phyloP scores from a whole-genome alignment of 495 filamentous ascomycete species.

The Annulohypoxylon moriforme region DNA sequence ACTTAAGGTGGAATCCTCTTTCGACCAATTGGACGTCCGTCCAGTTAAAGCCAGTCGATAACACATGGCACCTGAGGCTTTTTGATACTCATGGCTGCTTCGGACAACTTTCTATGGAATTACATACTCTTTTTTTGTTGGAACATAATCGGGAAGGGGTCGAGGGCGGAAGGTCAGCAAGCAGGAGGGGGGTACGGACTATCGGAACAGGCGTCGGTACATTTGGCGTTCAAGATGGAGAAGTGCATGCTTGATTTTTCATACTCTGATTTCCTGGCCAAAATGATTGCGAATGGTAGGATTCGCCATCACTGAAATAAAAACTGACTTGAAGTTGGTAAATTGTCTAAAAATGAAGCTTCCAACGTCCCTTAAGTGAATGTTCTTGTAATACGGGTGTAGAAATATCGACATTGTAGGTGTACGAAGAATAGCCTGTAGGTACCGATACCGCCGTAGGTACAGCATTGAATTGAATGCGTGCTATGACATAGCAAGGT shows the following conservation, averaged over 20 bases:
- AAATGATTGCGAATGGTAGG: not conserved
- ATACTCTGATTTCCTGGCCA: slow-evolving; percentile 20
- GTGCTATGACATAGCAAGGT: slow-evolving; percentile 20
- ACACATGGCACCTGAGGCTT: slow-evolving; percentile 16
- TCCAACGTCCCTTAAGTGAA: slow-evolving; percentile 2
- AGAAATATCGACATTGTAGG: no score
- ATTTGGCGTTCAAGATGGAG: slow-evolving; percentile 39
- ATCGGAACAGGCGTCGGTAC: slow-evolving; percentile 43
- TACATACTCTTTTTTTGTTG: slow-evolving; percentile 39
- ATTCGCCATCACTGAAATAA: slow-evolving; percentile 17
- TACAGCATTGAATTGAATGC: not conserved
- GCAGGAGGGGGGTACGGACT: slow-evolving; percentile 18
- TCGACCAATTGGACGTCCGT: slow-evolving; percentile 19
- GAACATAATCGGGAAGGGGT: slow-evolving; percentile 45
- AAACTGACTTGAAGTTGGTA: slow-evolving; percentile 28
- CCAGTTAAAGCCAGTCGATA: slow-evolving; percentile 16
- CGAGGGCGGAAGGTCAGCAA: slow-evolving; percentile 34
- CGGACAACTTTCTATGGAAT: slow-evolving; percentile 17
- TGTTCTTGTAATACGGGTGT: not conserved
- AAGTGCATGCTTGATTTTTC: slow-evolving; percentile 23
- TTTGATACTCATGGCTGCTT: slow-evolving; percentile 17
- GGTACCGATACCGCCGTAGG: not conserved
- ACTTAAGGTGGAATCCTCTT: slow-evolving; percentile 14
- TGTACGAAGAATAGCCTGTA: not conserved
- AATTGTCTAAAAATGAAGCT: slow-evolving; percentile 7